A percentile compares a stretch with the other conserved stretches of the same genome.
These are phyloP conservation scores for Fusarium equiseti DNA, from an alignment of 2,329 filamentous ascomycete genomes.

Conservation along the genomic window DNA sequence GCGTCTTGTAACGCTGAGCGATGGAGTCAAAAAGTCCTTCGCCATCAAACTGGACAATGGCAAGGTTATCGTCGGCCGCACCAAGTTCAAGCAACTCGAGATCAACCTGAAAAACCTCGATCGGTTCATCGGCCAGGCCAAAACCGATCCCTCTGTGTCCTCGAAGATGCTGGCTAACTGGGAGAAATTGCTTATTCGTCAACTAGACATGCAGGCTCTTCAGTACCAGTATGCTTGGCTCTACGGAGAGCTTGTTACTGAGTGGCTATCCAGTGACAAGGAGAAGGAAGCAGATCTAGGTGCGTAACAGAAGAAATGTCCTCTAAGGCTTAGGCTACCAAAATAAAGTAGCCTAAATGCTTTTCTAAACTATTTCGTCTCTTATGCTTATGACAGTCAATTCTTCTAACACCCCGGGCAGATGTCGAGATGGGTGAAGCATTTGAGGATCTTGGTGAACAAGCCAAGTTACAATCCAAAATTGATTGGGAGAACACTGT, in stretches of 20 bases:
- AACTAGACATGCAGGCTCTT: conserved; percentile 57
- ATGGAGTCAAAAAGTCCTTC: conserved; percentile 55
- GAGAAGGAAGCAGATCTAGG: conserved; percentile 7
- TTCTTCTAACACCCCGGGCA: background rate
- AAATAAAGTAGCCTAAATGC: too few relatives aligned
- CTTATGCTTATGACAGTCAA: too few relatives aligned
- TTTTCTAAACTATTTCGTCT: too few relatives aligned
- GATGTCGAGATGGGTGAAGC: conserved; percentile 50
- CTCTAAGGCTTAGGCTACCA: too few relatives aligned
- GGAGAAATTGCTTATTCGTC: conserved; percentile 53
- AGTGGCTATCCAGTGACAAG: conserved; percentile 57
- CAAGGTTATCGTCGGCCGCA: conserved; percentile 41
- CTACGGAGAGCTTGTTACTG: conserved; percentile 61
- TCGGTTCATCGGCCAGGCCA: conserved; percentile 56
- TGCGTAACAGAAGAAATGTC: too few relatives aligned
- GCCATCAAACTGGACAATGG: conserved; percentile 49
- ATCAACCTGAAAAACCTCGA: conserved; percentile 55
- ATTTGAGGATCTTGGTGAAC: conserved; percentile 57
- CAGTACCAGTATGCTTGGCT: conserved; percentile 60
- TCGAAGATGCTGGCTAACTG: conserved; percentile 49
- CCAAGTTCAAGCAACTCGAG: conserved; percentile 47
- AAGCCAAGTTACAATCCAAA: conserved; percentile 55
- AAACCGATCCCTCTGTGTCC: conserved; percentile 57
- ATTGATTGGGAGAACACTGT: conserved; percentile 59
- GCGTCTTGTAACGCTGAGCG: conserved; percentile 51